Evolutionary conservation across 2,329 filamentous ascomycete genomes (phyloP).

Genomic region (Verticillium zaregamsianum): DNA sequence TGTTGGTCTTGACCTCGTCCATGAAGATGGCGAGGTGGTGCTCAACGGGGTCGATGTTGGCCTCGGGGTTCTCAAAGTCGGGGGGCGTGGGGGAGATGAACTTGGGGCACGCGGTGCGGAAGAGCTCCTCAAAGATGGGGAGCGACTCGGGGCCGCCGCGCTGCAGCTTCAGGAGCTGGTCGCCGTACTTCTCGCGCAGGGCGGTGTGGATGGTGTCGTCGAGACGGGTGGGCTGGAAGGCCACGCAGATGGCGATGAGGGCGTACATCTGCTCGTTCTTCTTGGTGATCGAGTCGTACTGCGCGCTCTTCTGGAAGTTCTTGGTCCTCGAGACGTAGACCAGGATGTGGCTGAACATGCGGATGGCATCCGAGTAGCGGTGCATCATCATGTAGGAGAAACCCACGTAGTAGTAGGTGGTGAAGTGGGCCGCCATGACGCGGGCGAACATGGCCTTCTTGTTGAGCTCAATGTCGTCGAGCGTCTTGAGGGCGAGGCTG

Average conservation of each 20-base stretch:
- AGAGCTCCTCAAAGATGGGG: constrained; percentile 96
- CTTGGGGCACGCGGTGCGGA: constrained; percentile 96
- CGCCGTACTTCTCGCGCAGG: constrained; percentile 97
- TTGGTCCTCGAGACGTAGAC: constrained; percentile 98
- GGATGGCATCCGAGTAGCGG: constrained; percentile 97
- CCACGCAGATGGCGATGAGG: constrained; percentile 96
- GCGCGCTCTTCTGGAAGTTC: constrained; percentile 99
- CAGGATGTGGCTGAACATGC: constrained; percentile 99
- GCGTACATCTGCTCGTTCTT: constrained; percentile 99
- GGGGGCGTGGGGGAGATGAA: constrained; percentile 98
- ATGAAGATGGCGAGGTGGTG: constrained; percentile 98
- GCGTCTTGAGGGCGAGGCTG: constrained; percentile 94
- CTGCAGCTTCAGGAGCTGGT: constrained; percentile 95
- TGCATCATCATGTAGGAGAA: constrained; percentile 99
- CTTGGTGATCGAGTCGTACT: constrained; percentile 98
- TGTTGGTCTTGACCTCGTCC: constrained; percentile 99
- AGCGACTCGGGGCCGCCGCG: constrained; percentile 92
- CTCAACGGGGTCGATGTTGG: constrained; percentile 95
- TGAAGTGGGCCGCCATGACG: constrained; percentile 99
- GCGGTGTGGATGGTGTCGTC: constrained; percentile 99
- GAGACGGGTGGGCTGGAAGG: constrained; percentile 93
- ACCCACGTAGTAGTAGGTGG: constrained; percentile 99
- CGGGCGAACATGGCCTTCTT: constrained; percentile 99
- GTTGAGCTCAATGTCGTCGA: constrained; percentile 99
- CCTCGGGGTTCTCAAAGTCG: constrained; percentile 93